Evolutionary conservation across 352 stramenopile species (phyloP), one percentile per base, ranked within the genome.

Genomic region (Globisporangium rhizosaccharum): DNA sequence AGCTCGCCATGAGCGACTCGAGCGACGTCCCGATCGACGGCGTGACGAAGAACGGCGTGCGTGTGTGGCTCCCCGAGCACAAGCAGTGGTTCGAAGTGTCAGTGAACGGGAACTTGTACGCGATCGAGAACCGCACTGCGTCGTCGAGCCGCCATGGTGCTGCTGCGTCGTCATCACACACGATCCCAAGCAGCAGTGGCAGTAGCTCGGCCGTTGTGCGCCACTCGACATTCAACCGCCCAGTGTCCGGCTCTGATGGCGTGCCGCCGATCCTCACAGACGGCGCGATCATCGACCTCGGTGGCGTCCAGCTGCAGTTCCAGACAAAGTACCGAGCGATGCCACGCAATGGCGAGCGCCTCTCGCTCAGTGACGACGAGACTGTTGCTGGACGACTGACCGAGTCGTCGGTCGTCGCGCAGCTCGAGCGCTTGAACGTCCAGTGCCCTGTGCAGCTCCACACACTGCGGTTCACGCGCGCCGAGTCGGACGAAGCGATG

Each of bases 361-460:
- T 52, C 2, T 65, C 57, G n/a, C 62, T 47, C n/a, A 55, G 67
- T 26, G 20, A 69, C 69, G 23, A 63, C 64, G 1, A 71, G 65
- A 2, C 1, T 28, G 20, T 26, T 11, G 26, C 9, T n/a, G 26
- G 36, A 20, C 56, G 48, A 0, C 39, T 28, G 6, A 72, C 61
- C 12, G 51, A 79, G 47, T 73, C 70, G 9, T 90, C 80, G 4
- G 67, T 90, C 2, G 75, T 69, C 7, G 76, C 73, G n/a, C 78
- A 88, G 51, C 68, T 92, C 18, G 79, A 92, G 53, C 65, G 67
- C 0, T 61, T 90, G 33, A 86, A 90, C 37, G 72, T 92, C 0
- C 80, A 93, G 53, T 93, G 83, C 50, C 83, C 83, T 39, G 81
- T 93, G 30, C 81, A 90, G 52, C 62, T 90, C n/a, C 77, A 90